Base-by-base conservation (phyloP, 345 rosid species). In the Populus davidiana region DNA sequence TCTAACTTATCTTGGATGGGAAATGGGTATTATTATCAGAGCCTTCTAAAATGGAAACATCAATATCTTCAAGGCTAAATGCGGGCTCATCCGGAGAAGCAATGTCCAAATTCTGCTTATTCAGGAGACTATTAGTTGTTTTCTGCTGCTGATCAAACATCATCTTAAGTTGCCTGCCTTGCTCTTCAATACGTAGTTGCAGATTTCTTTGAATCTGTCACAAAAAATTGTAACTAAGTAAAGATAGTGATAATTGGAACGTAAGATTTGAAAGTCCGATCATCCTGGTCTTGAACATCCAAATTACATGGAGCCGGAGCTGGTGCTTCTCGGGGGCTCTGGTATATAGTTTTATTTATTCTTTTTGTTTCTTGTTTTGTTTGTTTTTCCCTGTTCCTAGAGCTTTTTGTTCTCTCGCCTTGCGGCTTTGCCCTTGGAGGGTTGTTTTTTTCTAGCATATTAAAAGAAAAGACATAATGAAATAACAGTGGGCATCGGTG, bases 101-200 rank as follows among this genome's bases (percentile, higher is more conserved):
- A 27, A 18, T 77, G 43, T 82, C 86, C 33, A 36, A 23, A 39
- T 77, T 79, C 23, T 87, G 87, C 56, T 68, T 78, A 75, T 81
- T 85, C 56, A 81, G 44, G 52, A 79, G 84, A 75, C 81, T 76
- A 52, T 85, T 84, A 25, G 74, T 89, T 41, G 86, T 81, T 78
- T 85, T 87, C 67, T 88, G 92, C 74, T 93, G 99, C 75, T 90
- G 90, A 66, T 92, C 96, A 72, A 96, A 88, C 96, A 96, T 89
- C 85, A 77, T 86, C 85, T 86, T 88, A 21, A 96, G 90, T 23
- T 92, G 90, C 83, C 75, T 87, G 44, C 96, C 94, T 83, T 96
- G 99, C 74, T 91, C 98, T 86, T 96, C 99, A 52, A 93, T 96
- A 52, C 84, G 74, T 80, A 93, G 20, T 69, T 96, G 99, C 70